Percentiles rank a stretch among this genome's conserved stretches.
Conservation (phyloP, 2,329 filamentous ascomycete genomes). For the Sclerotiophoma versabilis region DNA sequence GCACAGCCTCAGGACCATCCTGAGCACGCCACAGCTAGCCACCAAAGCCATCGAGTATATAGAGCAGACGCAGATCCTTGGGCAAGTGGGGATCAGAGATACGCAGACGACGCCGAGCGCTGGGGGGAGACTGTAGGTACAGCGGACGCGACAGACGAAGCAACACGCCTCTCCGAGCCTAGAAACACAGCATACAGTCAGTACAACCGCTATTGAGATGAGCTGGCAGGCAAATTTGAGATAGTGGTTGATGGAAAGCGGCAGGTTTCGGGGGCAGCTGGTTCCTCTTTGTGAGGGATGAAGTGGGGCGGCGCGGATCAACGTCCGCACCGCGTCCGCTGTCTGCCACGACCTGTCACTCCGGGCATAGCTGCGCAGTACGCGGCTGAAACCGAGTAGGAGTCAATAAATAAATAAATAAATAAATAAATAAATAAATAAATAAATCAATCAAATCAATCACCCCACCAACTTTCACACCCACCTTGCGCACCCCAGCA, state of each 20-base stretch:
- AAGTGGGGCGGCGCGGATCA: constrained; percentile 15
- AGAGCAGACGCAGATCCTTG: constrained; percentile 31
- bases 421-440: too few relatives aligned
- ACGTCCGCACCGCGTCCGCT: constrained; percentile 20
- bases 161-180: background rate
- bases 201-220: constrained; percentile 17
- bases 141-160: background rate
- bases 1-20: constrained; percentile 55
- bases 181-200: constrained; percentile 11
- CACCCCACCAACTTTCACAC: too few relatives aligned
- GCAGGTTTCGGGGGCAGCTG: constrained; percentile 7
- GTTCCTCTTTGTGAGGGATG: constrained; percentile 8
- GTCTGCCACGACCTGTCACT: background rate
- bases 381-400: background rate
- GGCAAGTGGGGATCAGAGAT: constrained; percentile 22
- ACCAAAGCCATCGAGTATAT: constrained; percentile 25
- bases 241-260: constrained; percentile 15
- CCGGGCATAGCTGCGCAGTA: background rate
- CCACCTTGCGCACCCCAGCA: too few relatives aligned
- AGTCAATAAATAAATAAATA: too few relatives aligned
- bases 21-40: constrained; percentile 54
- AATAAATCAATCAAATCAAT: too few relatives aligned
- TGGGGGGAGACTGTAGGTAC: background rate
- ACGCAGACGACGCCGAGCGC: background rate
- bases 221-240: constrained; percentile 1